A percentile compares a stretch with the other conserved stretches of the same genome.
Evolutionary conservation across 1,139 yeast species (phyloP).

Genomic region (Pichia norvegensis): DNA sequence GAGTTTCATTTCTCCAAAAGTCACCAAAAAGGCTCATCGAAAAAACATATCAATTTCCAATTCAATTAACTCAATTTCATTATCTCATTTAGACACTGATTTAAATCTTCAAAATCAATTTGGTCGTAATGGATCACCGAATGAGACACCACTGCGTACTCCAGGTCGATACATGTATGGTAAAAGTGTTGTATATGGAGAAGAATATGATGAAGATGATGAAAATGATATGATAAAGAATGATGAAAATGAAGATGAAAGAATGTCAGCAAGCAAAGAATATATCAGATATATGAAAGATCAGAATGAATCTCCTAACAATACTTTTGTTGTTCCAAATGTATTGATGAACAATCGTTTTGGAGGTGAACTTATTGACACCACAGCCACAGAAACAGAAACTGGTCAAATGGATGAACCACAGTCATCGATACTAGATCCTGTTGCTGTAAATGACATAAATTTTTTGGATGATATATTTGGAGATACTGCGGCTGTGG

Average conservation of each 20-base stretch:
- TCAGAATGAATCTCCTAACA: not conserved
- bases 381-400: not conserved
- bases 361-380: conserved; percentile 23
- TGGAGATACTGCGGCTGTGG: conserved; percentile 11
- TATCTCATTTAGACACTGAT: conserved; percentile 27
- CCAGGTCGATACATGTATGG: conserved; percentile 16
- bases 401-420: conserved; percentile 1
- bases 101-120: conserved; percentile 20
- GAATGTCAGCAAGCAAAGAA: no score
- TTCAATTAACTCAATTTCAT: conserved; percentile 22
- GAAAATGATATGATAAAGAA: conserved; percentile 9
- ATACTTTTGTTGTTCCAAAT: conserved; percentile 21
- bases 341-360: conserved; percentile 21
- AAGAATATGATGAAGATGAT: conserved; percentile 1
- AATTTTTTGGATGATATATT: conserved; percentile 8
- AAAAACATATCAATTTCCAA: conserved; percentile 26
- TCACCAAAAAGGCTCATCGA: conserved; percentile 23
- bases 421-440: conserved; percentile 5
- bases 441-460: conserved; percentile 2
- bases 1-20: conserved; percentile 35
- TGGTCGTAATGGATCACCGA: conserved; percentile 18
- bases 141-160: conserved; percentile 23
- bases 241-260: conserved; percentile 1
- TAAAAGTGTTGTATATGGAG: conserved; percentile 8
- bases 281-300: not conserved